Percentiles rank a stretch among this genome's conserved stretches.
Conservation (phyloP, 345 rosid species). For the Citrus australasica region DNA sequence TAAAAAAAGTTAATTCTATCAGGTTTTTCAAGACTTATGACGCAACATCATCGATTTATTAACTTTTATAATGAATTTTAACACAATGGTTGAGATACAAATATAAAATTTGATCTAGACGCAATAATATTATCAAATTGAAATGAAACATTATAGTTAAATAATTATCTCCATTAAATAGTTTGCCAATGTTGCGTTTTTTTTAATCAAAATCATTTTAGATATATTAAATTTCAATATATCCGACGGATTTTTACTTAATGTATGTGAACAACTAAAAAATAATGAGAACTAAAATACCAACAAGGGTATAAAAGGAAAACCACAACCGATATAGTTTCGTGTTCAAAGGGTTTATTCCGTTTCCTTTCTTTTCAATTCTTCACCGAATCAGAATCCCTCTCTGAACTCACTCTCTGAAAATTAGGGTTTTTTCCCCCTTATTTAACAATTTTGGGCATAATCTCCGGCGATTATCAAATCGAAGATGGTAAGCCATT, state of each 20-base stretch:
- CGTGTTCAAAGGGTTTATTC: background rate
- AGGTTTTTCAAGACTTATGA: too few relatives aligned
- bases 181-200: too few relatives aligned
- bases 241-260: too few relatives aligned
- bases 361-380: background rate
- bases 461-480: background rate
- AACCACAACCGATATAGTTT: background rate
- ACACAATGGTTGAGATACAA: too few relatives aligned
- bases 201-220: too few relatives aligned
- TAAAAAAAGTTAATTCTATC: background rate
- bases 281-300: background rate
- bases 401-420: background rate
- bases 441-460: background rate
- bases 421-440: background rate
- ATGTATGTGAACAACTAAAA: background rate
- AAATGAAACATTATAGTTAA: too few relatives aligned
- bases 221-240: too few relatives aligned
- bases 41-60: too few relatives aligned
- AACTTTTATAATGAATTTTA: too few relatives aligned
- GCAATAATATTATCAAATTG: too few relatives aligned
- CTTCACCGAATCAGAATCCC: background rate
- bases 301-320: background rate
- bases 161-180: too few relatives aligned
- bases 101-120: too few relatives aligned
- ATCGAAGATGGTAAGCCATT: constrained; percentile 20